phyloP scores from a whole-genome alignment of 352 stramenopile species.

The Thalassiosira sp. region DNA sequence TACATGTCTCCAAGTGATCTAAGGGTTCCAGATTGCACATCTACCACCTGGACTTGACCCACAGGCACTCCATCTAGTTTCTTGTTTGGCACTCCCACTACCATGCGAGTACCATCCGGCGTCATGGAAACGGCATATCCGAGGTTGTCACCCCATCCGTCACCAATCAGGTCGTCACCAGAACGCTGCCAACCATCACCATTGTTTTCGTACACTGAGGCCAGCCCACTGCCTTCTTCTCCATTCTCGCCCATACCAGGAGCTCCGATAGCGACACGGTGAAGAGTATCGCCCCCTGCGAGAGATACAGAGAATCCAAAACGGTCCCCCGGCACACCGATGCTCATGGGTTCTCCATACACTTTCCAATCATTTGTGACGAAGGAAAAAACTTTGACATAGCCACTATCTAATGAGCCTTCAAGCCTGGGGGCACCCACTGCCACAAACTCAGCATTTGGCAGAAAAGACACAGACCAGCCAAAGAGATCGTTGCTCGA shows the following conservation, averaged over 20 bases:
- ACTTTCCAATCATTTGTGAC: constrained; percentile 33
- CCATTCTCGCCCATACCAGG: constrained; percentile 45
- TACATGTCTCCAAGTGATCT: constrained; percentile 37
- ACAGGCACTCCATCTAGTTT: constrained; percentile 41
- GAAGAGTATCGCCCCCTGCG: constrained; percentile 27
- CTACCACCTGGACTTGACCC: constrained; percentile 44
- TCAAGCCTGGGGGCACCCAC: constrained; percentile 39
- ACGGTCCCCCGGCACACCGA: constrained; percentile 47
- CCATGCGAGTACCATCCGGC: constrained; percentile 34
- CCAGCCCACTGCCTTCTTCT: constrained; percentile 48
- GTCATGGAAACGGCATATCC: constrained; percentile 51
- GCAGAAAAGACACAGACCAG: constrained; percentile 53
- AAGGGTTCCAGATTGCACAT: constrained; percentile 25
- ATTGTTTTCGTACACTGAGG: constrained; percentile 47
- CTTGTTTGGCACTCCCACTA: constrained; percentile 55
- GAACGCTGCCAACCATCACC: constrained; percentile 31
- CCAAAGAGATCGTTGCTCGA: constrained; percentile 48
- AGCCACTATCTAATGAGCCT: constrained; percentile 36
- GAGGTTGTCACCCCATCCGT: constrained; percentile 43
- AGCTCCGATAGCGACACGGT: constrained; percentile 55
- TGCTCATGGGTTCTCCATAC: constrained; percentile 40
- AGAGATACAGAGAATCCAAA: constrained; percentile 61
- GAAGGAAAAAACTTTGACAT: constrained; percentile 46
- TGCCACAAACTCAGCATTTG: constrained; percentile 33
- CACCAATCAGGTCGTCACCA: constrained; percentile 44